A percentile compares a stretch with the other conserved stretches of the same genome.
phyloP scores from a whole-genome alignment of 1,139 yeast genomes.

The Casaregolazyma lundiana region DNA sequence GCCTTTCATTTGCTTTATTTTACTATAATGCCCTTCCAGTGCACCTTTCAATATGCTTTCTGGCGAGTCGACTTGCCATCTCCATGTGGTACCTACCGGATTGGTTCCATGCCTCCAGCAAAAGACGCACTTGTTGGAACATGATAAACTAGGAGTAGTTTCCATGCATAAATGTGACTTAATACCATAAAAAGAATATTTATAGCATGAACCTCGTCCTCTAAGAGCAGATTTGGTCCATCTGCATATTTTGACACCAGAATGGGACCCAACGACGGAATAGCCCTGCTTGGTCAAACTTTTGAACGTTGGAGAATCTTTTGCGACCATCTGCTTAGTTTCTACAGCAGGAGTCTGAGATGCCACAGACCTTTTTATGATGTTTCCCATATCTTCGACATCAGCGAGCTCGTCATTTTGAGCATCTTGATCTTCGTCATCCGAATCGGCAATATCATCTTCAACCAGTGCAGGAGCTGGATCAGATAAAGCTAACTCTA shows the following conservation, averaged over 20 bases:
- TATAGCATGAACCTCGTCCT: slow-evolving; percentile 93
- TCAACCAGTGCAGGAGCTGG: slow-evolving; percentile 45
- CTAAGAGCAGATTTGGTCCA: slow-evolving; percentile 95
- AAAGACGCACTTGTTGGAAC: slow-evolving; percentile 92
- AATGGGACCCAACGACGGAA: slow-evolving; percentile 88
- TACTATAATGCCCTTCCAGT: slow-evolving; percentile 79
- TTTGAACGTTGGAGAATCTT: slow-evolving; percentile 83
- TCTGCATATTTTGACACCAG: slow-evolving; percentile 92
- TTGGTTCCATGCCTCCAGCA: slow-evolving; percentile 98
- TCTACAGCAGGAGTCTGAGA: slow-evolving; percentile 30
- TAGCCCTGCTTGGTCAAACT: slow-evolving; percentile 91
- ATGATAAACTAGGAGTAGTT: slow-evolving; percentile 87
- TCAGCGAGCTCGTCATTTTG: slow-evolving; percentile 47
- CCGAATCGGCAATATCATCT: slow-evolving; percentile 47
- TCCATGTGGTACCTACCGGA: slow-evolving; percentile 94
- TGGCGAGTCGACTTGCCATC: slow-evolving; percentile 93
- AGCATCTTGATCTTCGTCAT: slow-evolving; percentile 43
- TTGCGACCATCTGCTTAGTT: slow-evolving; percentile 82
- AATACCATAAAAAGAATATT: slow-evolving; percentile 87
- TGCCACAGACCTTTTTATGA: slow-evolving; percentile 39
- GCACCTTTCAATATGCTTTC: slow-evolving; percentile 83
- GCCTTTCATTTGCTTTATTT: slow-evolving; percentile 91
- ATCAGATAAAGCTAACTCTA: slow-evolving; percentile 58
- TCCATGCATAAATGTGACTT: slow-evolving; percentile 93
- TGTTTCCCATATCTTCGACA: slow-evolving; percentile 79